Evolutionary conservation across 768 basidiomycete genomes (phyloP).

Genomic region (Rhizopogon vinicolor): DNA sequence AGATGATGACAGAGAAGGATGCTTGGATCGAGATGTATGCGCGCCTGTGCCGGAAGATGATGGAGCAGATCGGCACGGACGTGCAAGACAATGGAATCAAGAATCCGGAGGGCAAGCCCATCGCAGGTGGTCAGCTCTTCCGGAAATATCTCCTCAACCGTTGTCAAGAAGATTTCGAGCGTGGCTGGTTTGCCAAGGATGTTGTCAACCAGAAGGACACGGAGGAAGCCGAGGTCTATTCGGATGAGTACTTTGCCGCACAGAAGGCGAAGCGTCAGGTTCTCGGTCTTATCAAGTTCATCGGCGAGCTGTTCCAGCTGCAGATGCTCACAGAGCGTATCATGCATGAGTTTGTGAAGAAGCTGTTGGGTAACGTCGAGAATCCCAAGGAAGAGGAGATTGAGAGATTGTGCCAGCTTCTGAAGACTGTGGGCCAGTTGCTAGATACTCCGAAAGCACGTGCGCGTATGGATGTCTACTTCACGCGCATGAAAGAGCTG

Average conservation of each 20-base stretch:
- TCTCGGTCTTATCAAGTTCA: conserved; percentile 95
- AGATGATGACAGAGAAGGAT: conserved; percentile 96
- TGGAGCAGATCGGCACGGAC: conserved; percentile 85
- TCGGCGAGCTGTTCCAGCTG: conserved; percentile 97
- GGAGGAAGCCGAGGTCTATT: conserved; percentile 72
- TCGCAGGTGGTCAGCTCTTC: conserved; percentile 92
- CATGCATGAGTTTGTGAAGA: conserved; percentile 98
- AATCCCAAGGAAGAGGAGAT: conserved; percentile 98
- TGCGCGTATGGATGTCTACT: conserved; percentile 90
- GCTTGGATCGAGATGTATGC: conserved; percentile 98
- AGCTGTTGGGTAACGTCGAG: conserved; percentile 87
- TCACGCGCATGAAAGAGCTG: conserved; percentile 84
- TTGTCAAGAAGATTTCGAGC: conserved; percentile 97
- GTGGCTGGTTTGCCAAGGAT: conserved; percentile 85
- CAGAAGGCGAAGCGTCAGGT: conserved; percentile 97
- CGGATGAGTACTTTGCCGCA: conserved; percentile 93
- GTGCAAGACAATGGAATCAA: conserved; percentile 88
- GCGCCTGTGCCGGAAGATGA: conserved; percentile 89
- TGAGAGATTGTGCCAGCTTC: conserved; percentile 89
- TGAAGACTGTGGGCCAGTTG: conserved; percentile 83
- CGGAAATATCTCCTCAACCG: conserved; percentile 94
- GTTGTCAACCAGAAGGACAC: conserved; percentile 53
- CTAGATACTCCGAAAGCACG: conserved; percentile 81
- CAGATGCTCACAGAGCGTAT: conserved; percentile 97
- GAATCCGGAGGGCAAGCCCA: conserved; percentile 79